Percentiles rank a stretch among this genome's conserved stretches.
These are phyloP conservation scores for Entomortierella chlamydospora DNA, from an alignment of 192 early-diverging fungal genomes.

Conservation along the genomic window DNA sequence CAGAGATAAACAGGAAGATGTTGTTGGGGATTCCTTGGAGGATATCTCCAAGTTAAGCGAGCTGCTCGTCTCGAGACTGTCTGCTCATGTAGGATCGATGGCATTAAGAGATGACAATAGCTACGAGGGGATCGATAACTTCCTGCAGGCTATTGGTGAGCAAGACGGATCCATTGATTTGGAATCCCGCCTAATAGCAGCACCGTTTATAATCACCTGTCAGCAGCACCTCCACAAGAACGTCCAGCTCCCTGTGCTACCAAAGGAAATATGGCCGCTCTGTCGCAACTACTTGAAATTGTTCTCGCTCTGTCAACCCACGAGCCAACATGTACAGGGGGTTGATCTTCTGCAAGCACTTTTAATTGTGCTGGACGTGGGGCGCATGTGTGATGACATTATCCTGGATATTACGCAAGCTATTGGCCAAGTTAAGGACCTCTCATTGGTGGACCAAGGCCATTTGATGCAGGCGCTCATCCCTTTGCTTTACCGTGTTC, in stretches of 20 bases:
- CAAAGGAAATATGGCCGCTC: slow-evolving; percentile 2
- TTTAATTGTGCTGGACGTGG: slow-evolving; percentile 5
- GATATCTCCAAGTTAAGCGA: slow-evolving; percentile 21
- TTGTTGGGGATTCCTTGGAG: slow-evolving; percentile 11
- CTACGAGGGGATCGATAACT: neutral
- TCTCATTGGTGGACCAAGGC: neutral
- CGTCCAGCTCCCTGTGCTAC: neutral
- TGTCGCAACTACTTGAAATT: slow-evolving; percentile 7
- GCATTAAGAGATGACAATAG: neutral
- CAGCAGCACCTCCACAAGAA: slow-evolving; percentile 5
- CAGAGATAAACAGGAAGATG: neutral
- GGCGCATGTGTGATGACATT: slow-evolving; percentile 24
- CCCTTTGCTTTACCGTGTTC: slow-evolving; percentile 22
- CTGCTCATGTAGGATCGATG: neutral
- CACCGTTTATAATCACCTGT: slow-evolving; percentile 8
- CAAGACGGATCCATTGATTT: slow-evolving; percentile 1
- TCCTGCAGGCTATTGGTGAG: neutral
- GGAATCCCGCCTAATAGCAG: slow-evolving; percentile 12
- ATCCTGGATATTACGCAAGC: slow-evolving; percentile 26
- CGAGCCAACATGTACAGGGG: neutral
- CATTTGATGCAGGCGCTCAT: neutral
- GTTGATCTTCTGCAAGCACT: neutral
- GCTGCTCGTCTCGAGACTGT: neutral
- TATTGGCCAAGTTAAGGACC: neutral
- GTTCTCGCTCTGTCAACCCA: neutral